These are phyloP conservation scores for Penicillium sp. DNA, from an alignment of 2,329 filamentous ascomycete genomes.

Conservation along the genomic window DNA sequence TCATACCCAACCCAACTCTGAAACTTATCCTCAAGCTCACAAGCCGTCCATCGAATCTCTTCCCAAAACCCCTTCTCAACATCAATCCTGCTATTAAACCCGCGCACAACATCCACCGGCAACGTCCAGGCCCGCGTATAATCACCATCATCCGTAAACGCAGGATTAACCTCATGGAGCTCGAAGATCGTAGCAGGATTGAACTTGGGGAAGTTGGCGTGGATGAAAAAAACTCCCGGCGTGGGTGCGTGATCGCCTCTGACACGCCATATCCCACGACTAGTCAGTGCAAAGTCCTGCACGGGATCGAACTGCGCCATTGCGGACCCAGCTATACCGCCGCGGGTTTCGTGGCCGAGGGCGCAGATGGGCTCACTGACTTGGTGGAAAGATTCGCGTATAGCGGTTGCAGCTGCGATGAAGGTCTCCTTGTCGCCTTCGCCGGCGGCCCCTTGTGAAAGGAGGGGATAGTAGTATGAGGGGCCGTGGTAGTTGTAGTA, in stretches of 20 bases:
- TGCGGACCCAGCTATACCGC: slow-evolving; percentile 38
- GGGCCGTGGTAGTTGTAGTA: slow-evolving; percentile 60
- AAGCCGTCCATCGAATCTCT: slow-evolving; percentile 41
- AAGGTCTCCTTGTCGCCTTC: slow-evolving; percentile 56
- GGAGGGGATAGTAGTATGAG: slow-evolving; percentile 49
- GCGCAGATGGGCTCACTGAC: slow-evolving; percentile 43
- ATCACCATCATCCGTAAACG: slow-evolving; percentile 31
- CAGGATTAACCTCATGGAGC: slow-evolving; percentile 27
- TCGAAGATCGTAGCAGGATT: slow-evolving; percentile 41
- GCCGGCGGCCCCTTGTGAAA: slow-evolving; percentile 43
- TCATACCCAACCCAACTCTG: slow-evolving; percentile 31
- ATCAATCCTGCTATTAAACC: slow-evolving; percentile 32
- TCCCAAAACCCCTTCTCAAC: slow-evolving; percentile 41
- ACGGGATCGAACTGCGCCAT: slow-evolving; percentile 43
- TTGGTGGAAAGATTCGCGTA: slow-evolving; percentile 44
- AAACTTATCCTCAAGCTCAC: slow-evolving; percentile 38
- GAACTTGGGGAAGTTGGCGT: slow-evolving; percentile 44
- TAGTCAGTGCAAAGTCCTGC: slow-evolving; percentile 33
- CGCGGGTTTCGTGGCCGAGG: slow-evolving; percentile 31
- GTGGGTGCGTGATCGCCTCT: slow-evolving; percentile 31
- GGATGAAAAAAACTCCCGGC: slow-evolving; percentile 42
- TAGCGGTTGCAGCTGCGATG: slow-evolving; percentile 44
- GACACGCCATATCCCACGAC: slow-evolving; percentile 30
- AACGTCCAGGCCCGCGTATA: slow-evolving; percentile 37
- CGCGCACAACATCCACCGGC: slow-evolving; percentile 29